A percentile compares a stretch with the other conserved stretches of the same genome.
phyloP scores from a whole-genome alignment of 2,329 filamentous ascomycete species.

The Cadophora malorum region DNA sequence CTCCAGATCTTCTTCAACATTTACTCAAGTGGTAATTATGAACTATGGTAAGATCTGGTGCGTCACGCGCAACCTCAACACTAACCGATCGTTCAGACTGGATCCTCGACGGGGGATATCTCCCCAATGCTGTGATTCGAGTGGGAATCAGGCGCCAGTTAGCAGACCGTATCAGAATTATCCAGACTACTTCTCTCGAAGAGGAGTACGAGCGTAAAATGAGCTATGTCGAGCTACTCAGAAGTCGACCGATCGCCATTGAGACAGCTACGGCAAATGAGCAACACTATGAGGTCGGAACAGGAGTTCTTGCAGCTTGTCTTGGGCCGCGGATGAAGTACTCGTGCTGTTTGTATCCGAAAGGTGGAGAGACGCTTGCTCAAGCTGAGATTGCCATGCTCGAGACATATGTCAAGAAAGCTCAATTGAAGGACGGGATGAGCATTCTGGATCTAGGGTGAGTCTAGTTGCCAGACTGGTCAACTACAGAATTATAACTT shows the following conservation, averaged over 20 bases:
- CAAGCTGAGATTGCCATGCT: conserved; percentile 73
- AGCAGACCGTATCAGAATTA: conserved; percentile 61
- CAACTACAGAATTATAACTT: background rate
- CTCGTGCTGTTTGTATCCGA: conserved; percentile 69
- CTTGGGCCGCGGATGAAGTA: conserved; percentile 77
- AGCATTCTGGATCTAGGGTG: conserved; percentile 43
- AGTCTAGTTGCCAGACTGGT: conserved; percentile 18
- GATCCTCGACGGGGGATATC: conserved; percentile 69
- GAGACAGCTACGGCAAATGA: conserved; percentile 69
- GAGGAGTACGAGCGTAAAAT: conserved; percentile 65
- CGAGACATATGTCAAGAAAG: conserved; percentile 65
- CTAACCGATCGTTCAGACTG: conserved; percentile 50
- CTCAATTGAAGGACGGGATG: conserved; percentile 47
- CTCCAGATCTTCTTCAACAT: background rate
- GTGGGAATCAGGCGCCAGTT: conserved; percentile 71
- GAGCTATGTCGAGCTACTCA: conserved; percentile 65
- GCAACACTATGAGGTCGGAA: conserved; percentile 77
- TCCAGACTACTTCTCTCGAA: conserved; percentile 59
- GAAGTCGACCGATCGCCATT: conserved; percentile 69
- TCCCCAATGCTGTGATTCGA: conserved; percentile 68
- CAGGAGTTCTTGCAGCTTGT: conserved; percentile 64
- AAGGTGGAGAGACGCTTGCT: conserved; percentile 65
- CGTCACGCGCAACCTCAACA: background rate
- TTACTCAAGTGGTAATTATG: conserved; percentile 31
- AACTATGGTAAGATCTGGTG: conserved; percentile 38